These are phyloP conservation scores for Sporothrix pseudoabietina DNA, from an alignment of 2,329 filamentous ascomycete genomes.

Conservation along the genomic window DNA sequence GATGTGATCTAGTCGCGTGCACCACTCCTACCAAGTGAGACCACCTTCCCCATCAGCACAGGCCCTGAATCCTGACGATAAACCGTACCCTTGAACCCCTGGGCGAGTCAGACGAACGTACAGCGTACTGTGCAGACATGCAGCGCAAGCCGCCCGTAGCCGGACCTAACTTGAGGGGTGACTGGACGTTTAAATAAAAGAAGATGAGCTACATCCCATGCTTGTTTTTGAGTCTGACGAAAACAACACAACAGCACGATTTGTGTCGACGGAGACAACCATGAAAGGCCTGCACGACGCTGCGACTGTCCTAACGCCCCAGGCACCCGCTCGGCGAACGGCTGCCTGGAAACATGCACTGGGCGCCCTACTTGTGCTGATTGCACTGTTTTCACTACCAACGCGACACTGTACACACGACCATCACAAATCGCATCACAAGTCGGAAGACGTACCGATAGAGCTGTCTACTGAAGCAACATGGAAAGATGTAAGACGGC, in stretches of 20 bases:
- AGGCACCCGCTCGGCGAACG: neutral
- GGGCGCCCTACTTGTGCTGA: neutral
- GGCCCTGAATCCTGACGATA: neutral
- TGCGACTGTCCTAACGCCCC: neutral
- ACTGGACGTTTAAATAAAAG: neutral
- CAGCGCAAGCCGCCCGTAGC: neutral
- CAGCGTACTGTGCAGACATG: neutral
- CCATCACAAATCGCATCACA: neutral
- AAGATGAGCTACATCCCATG: neutral
- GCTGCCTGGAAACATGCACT: neutral
- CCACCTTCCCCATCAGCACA: constrained; percentile 11
- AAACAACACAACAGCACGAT: neutral
- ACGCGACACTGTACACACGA: neutral
- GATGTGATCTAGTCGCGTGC: constrained; percentile 15
- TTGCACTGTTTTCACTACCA: neutral
- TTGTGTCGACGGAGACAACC: neutral
- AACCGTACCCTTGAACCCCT: neutral
- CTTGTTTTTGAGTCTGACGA: neutral
- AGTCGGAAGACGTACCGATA: neutral
- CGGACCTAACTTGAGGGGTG: neutral
- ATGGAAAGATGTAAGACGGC: constrained; percentile 25
- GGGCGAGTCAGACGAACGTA: no score
- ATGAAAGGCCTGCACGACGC: neutral
- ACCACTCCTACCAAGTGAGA: neutral
- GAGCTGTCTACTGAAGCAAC: neutral